Percentiles rank a stretch among this genome's conserved stretches.
phyloP scores from a whole-genome alignment of 441 rosid species.

The Arabidopsis lyrata region DNA sequence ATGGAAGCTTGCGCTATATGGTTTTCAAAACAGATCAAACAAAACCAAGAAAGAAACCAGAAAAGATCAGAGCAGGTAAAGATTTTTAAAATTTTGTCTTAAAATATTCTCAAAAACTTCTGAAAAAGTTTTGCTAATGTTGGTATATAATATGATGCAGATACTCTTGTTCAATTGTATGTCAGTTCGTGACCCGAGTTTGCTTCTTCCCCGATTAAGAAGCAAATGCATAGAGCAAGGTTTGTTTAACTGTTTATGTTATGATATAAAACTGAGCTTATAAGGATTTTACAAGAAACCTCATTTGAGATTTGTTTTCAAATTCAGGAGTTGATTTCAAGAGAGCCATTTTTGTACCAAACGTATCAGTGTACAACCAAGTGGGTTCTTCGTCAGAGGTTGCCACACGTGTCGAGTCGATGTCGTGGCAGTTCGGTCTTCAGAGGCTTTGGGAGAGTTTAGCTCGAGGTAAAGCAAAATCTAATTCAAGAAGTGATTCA shows the following conservation, averaged over 20 bases:
- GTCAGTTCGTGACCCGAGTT: constrained; percentile 92
- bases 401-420: constrained; percentile 57
- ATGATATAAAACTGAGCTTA: not conserved
- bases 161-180: constrained; percentile 92
- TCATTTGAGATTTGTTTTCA: not conserved
- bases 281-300: not conserved
- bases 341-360: constrained; percentile 89
- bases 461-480: constrained; percentile 65
- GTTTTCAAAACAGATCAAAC: constrained; percentile 66
- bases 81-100: not conserved
- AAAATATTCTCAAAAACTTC: not conserved
- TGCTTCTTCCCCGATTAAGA: constrained; percentile 81
- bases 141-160: constrained; percentile 52
- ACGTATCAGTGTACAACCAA: constrained; percentile 78
- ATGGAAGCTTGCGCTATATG: constrained; percentile 86
- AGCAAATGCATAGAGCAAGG: constrained; percentile 76
- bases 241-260: constrained; percentile 40
- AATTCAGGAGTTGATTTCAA: constrained; percentile 78
- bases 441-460: constrained; percentile 86
- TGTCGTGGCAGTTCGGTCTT: constrained; percentile 84
- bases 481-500: constrained; percentile 49
- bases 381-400: constrained; percentile 63
- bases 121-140: not conserved
- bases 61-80: constrained; percentile 67
- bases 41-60: constrained; percentile 37